Base-by-base conservation (phyloP, 208 protist species). In the Leishmania turanica region DNA sequence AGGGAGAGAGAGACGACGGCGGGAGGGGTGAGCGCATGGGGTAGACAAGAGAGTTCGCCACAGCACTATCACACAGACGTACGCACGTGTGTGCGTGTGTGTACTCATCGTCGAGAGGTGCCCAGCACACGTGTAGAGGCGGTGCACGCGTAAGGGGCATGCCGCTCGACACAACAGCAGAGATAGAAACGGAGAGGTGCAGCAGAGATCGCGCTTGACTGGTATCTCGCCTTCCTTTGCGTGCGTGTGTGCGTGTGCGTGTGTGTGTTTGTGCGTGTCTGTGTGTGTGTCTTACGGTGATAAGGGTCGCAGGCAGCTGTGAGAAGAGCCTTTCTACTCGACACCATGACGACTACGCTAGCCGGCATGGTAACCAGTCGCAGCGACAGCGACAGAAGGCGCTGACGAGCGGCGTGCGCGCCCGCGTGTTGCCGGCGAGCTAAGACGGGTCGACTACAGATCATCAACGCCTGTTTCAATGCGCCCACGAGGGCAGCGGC, bases 401-500 rank as follows among this genome's bases (percentile, higher is more conserved):
- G 37, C 21, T 47, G 37, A n/a, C 21, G 42, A 53, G 15, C 3
- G 24, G 37, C 21, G 5, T 17, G 24, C 24, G 37, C 21, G 8
- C 34, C 17, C 21, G 65, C 37, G 24, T 72, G 24, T 72, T n/a
- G 3, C 42, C 15, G 8, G 37, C 8, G 60, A 72, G 3, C 40
- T 21, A 6, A 72, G 42, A 51, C 11, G 24, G 9, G 8, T 3
- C 24, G 8, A 24, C 42, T 11, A 72, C n/a, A 72, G 8, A 24
- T 42, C 42, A 21, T 72, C 42, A 53, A 53, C 3, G 27, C 4
- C 17, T 4, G 11, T 72, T 51, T 53, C 17, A 49, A 4, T 49
- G 24, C 1, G 85, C 86, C 89, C 89, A 94, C 27, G 31, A 54
- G 21, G 89, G 89, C 45, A 87, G 87, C 7, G 91, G 88, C 51